Percentiles rank a stretch among this genome's conserved stretches.
Evolutionary conservation across 495 filamentous ascomycete genomes (phyloP).

Genomic region (Aspergillus heteromorphus): DNA sequence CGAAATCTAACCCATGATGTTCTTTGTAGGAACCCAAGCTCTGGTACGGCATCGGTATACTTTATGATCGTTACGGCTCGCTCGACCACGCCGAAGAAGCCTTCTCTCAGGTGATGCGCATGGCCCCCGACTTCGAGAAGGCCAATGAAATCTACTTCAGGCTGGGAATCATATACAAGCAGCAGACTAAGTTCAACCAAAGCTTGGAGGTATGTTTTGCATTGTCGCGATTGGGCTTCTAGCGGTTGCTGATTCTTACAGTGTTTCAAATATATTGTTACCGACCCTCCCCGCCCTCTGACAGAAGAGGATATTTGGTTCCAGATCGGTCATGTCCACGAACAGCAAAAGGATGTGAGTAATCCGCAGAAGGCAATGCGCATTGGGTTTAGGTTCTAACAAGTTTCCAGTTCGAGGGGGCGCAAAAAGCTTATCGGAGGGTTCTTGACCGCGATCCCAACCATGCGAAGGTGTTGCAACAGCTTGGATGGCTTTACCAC

Average conservation of each 20-base stretch:
- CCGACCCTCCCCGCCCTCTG: conserved; percentile 83
- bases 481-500: conserved; percentile 96
- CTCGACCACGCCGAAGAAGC: conserved; percentile 97
- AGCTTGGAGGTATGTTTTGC: conserved; percentile 72
- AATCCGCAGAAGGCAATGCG: not conserved
- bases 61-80: conserved; percentile 96
- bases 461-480: conserved; percentile 96
- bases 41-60: conserved; percentile 98
- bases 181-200: conserved; percentile 88
- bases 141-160: conserved; percentile 99
- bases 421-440: conserved; percentile 84
- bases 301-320: conserved; percentile 99
- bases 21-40: conserved; percentile 81
- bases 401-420: conserved; percentile 71
- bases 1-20: not conserved
- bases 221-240: not conserved
- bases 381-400: conserved; percentile 13
- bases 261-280: conserved; percentile 98
- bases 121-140: conserved; percentile 98
- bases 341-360: conserved; percentile 97
- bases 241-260: conserved; percentile 26
- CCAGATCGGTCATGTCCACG: conserved; percentile 97
- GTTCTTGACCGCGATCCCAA: conserved; percentile 94
- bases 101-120: conserved; percentile 98
- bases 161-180: conserved; percentile 98